These are phyloP conservation scores for Amanita jacksonii DNA, from an alignment of 768 basidiomycete species.

Conservation along the genomic window DNA sequence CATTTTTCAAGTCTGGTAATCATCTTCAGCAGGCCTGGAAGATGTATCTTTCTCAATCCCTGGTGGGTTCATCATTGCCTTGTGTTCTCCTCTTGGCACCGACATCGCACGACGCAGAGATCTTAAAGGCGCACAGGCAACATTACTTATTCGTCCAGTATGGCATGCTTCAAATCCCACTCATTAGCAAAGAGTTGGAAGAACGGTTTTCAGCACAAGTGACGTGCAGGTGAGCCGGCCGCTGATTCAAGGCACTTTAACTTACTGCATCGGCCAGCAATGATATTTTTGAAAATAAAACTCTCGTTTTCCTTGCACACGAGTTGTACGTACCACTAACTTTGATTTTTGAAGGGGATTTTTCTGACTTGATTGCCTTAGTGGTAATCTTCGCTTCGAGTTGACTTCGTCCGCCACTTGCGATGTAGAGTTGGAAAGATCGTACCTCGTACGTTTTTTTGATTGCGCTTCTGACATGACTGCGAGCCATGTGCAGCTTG, in stretches of 20 bases:
- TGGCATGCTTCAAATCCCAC: constrained; percentile 73
- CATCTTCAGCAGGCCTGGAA: constrained; percentile 40
- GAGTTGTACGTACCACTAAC: constrained; percentile 65
- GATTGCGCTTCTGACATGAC: not conserved
- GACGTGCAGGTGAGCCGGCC: constrained; percentile 79
- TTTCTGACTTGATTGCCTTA: constrained; percentile 18
- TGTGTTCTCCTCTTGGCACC: not conserved
- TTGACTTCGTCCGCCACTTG: constrained; percentile 64
- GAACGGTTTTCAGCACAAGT: constrained; percentile 73
- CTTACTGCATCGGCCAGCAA: too few species aligned
- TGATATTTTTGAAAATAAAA: constrained; percentile 70
- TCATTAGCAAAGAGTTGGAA: constrained; percentile 58
- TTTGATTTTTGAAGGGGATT: not conserved
- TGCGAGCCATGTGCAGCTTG: constrained; percentile 45
- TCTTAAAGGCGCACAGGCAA: constrained; percentile 85
- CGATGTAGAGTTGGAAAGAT: constrained; percentile 70
- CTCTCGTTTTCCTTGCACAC: constrained; percentile 82
- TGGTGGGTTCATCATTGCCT: constrained; percentile 28
- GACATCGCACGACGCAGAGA: constrained; percentile 34
- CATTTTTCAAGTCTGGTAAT: constrained; percentile 3
- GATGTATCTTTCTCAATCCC: constrained; percentile 59
- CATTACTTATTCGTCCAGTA: constrained; percentile 70
- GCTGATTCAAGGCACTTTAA: too few species aligned
- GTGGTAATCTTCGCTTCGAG: constrained; percentile 83
- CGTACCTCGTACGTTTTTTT: constrained; percentile 55